These are phyloP conservation scores for Backusella psychrophila DNA, from an alignment of 192 early-diverging fungal species.

Conservation along the genomic window DNA sequence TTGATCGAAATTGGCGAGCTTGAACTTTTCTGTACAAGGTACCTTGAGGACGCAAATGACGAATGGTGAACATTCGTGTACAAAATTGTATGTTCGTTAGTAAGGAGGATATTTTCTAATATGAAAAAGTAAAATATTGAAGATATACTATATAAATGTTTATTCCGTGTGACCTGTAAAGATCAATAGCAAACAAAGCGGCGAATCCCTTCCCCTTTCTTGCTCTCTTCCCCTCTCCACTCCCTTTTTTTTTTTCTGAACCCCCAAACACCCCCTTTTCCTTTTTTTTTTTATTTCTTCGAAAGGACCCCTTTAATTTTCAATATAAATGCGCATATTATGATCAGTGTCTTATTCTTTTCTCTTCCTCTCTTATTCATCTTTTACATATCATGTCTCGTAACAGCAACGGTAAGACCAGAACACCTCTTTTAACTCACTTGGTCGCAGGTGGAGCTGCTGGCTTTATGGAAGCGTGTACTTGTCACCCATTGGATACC, in stretches of 20 bases:
- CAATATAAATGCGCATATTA: background rate
- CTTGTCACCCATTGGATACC: constrained; percentile 93
- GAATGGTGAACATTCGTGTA: background rate
- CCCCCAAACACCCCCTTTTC: background rate
- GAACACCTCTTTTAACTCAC: constrained; percentile 63
- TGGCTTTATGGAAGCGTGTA: constrained; percentile 82
- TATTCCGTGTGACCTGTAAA: constrained; percentile 1
- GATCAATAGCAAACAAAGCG: background rate
- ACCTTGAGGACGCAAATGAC: background rate
- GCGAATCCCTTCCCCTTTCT: background rate
- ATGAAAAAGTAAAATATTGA: background rate
- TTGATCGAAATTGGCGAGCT: background rate
- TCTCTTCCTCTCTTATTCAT: background rate
- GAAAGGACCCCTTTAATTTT: constrained; percentile 6
- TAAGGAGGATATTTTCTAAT: background rate
- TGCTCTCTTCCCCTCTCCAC: background rate
- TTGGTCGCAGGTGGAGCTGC: constrained; percentile 89
- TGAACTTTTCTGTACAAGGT: background rate
- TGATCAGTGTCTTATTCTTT: background rate
- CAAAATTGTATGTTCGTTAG: background rate
- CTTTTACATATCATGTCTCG: background rate
- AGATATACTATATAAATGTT: background rate
- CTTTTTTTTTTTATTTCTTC: constrained; percentile 1
- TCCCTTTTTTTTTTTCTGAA: background rate
- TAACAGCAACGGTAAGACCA: constrained; percentile 3